A percentile compares a stretch with the other conserved stretches of the same genome.
Evolutionary conservation across 73 alveolate species (phyloP).

Genomic region (Blepharisma stoltei): DNA sequence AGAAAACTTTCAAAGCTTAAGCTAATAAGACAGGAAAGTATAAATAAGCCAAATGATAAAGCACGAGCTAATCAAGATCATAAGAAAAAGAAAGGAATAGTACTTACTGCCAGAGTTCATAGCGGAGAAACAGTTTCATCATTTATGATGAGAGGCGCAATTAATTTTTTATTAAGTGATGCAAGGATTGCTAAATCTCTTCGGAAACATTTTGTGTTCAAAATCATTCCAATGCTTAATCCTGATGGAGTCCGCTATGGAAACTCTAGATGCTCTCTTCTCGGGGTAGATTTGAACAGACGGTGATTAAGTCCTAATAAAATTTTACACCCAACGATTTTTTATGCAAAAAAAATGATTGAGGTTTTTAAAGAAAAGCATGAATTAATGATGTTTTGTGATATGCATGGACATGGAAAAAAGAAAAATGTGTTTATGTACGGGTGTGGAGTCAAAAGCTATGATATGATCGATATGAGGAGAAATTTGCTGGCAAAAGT

Average conservation of each 20-base stretch:
- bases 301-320: conserved; percentile 49
- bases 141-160: conserved; percentile 90
- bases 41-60: neutral
- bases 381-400: conserved; percentile 63
- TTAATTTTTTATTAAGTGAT: conserved; percentile 67
- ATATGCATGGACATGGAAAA: conserved; percentile 85
- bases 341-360: conserved; percentile 38
- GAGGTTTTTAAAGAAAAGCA: conserved; percentile 23
- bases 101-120: conserved; percentile 89
- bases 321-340: conserved; percentile 43
- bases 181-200: conserved; percentile 55
- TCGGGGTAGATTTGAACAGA: conserved; percentile 76
- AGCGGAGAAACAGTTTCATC: conserved; percentile 96
- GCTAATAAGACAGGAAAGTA: conserved; percentile 20
- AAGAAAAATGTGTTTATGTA: conserved; percentile 72
- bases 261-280: conserved; percentile 55
- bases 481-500: conserved; percentile 14
- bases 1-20: conserved; percentile 13
- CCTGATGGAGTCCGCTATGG: conserved; percentile 83
- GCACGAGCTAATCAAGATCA: conserved; percentile 2
- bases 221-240: conserved; percentile 83
- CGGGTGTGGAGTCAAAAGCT: conserved; percentile 56
- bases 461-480: neutral
- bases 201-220: conserved; percentile 83
- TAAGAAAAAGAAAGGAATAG: conserved; percentile 49